phyloP scores from a whole-genome alignment of 805 yeast species.

The Candida odintsovae region DNA sequence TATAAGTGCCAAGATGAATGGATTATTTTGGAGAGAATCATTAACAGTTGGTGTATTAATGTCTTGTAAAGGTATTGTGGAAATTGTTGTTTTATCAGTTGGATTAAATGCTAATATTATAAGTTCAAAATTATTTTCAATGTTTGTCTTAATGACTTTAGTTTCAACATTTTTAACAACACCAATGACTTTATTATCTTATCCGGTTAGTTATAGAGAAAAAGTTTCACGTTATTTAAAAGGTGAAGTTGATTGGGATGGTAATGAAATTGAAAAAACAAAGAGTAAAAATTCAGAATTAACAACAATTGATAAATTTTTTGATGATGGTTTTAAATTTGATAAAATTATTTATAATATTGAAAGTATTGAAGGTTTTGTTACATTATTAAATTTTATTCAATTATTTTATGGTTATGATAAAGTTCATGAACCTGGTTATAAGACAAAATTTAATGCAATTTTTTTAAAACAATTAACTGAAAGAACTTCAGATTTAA shows the following conservation, averaged over 20 bases:
- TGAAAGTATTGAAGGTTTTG: slow-evolving; percentile 19
- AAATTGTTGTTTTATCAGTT: slow-evolving; percentile 69
- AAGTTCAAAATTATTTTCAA: slow-evolving; percentile 58
- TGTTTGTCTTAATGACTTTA: slow-evolving; percentile 81
- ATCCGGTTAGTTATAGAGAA: slow-evolving; percentile 58
- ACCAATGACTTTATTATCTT: slow-evolving; percentile 57
- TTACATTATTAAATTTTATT: slow-evolving; percentile 19
- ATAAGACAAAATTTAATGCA: slow-evolving; percentile 36
- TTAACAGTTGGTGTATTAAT: slow-evolving; percentile 71
- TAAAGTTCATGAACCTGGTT: slow-evolving; percentile 19
- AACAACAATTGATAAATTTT: slow-evolving; percentile 7
- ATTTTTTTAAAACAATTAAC: slow-evolving; percentile 54
- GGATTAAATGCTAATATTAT: slow-evolving; percentile 72
- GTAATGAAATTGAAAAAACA: slow-evolving; percentile 18
- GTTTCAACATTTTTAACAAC: slow-evolving; percentile 76
- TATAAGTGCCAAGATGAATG: slow-evolving; percentile 54
- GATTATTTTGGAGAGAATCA: slow-evolving; percentile 68
- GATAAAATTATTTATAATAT: slow-evolving; percentile 19
- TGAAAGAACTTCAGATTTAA: slow-evolving; percentile 62
- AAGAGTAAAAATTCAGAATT: slow-evolving; percentile 7
- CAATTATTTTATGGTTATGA: slow-evolving; percentile 24
- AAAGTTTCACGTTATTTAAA: slow-evolving; percentile 31
- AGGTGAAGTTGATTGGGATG: slow-evolving; percentile 27
- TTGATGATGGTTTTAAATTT: slow-evolving; percentile 8
- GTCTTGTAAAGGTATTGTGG: slow-evolving; percentile 89